A percentile compares a stretch with the other conserved stretches of the same genome.
Conservation (phyloP, 257 asterid species). For the Solanum appendiculatum region DNA sequence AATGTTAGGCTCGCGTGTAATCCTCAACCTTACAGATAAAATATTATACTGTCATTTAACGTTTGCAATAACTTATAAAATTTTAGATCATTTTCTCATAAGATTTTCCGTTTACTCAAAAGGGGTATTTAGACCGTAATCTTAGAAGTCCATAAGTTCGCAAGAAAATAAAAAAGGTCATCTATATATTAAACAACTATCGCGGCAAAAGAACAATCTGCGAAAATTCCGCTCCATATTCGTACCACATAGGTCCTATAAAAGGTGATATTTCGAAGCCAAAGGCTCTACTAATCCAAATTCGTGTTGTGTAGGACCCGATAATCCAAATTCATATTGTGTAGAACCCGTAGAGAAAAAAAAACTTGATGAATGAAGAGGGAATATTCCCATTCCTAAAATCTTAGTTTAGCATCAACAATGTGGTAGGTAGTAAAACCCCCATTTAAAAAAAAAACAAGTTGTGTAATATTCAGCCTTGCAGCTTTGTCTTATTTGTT, state of each 20-base stretch:
- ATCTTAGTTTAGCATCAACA: neutral
- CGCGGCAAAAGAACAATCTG: neutral
- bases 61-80: accelerated
- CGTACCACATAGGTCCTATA: neutral
- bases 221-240: neutral
- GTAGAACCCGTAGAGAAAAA: no score
- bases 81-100: neutral
- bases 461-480: neutral
- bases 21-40: no score
- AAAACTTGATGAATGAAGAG: neutral
- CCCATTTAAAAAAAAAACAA: no score
- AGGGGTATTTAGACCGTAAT: neutral
- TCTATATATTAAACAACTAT: no score
- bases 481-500: neutral
- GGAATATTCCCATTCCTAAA: neutral
- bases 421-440: neutral
- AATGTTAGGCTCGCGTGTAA: no score
- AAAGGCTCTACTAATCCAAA: neutral
- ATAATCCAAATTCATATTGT: accelerated
- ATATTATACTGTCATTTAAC: neutral
- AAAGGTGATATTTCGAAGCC: neutral
- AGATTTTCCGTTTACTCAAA: neutral
- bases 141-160: neutral
- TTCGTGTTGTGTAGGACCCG: accelerated
- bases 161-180: neutral